Evolutionary conservation across 2,329 filamentous ascomycete genomes (phyloP), one percentile per base, ranked within the genome.

Genomic region (Gaeumannomyces sp.): DNA sequence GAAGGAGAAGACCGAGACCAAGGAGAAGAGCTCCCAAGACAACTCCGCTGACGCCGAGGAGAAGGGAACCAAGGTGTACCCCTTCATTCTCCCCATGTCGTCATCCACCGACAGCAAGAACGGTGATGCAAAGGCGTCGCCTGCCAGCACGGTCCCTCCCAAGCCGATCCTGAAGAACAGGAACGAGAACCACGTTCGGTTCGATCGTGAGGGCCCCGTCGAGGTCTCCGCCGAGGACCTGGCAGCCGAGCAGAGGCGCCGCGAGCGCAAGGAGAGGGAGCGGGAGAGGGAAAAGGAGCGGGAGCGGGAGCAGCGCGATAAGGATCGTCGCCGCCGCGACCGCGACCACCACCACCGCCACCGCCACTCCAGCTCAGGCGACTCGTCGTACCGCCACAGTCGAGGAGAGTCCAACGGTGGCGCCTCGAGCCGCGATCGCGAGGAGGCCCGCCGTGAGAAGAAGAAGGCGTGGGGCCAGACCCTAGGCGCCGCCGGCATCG

Each of bases 151-250:
- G 2, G 74, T 77, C 0, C 73, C 70, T 65, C 85, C 84, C 1
- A 86, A 85, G 69, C 81, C 84, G 6, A 87, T 87, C n/a, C 76
- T 87, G 25, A 87, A 87, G 76, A 87, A 87, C 71, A 81, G 79
- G 69, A 84, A 85, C 66, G 80, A 81, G 60, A 82, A 86, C 66
- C 82, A 82, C 60, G 83, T 87, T 6, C 79, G 80, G 4, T 85
- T 85, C 66, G 79, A 82, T 53, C 77, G 79, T 1, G 78, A 82
- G 69, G 70, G 72, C 13, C 79, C 79, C 22, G 72, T 79, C 64
- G 77, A 85, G 71, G 71, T 85, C 65, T 68, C 71, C 50, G 71
- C 71, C 45, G 67, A 72, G 58, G 72, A 78, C 61, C 63, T 72
- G 58, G 69, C 70, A 22, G 70, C 70, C 3, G 70, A 70, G 33